Evolutionary conservation across 1,284 basidiomycete genomes (phyloP).

Genomic region (Cutaneotrichosporon dermatis): DNA sequence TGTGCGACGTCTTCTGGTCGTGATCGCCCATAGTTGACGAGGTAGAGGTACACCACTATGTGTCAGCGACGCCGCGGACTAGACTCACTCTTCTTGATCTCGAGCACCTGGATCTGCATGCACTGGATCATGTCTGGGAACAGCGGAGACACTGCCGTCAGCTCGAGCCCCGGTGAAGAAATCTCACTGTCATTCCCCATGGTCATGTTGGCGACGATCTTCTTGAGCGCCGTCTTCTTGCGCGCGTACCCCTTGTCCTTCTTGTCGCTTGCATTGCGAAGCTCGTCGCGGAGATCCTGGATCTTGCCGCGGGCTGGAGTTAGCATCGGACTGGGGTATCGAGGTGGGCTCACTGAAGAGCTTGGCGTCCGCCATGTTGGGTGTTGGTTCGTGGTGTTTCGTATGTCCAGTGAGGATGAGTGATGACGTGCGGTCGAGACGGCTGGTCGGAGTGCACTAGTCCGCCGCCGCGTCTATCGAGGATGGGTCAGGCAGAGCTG

Average conservation of each 20-base stretch:
- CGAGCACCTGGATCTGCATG: constrained; percentile 69
- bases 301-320: constrained; percentile 71
- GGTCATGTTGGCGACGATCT: constrained; percentile 94
- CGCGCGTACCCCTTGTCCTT: constrained; percentile 92
- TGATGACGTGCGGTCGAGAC: too few relatives aligned
- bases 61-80: background rate
- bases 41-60: constrained; percentile 90
- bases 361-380: constrained; percentile 49
- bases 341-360: constrained; percentile 38
- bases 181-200: constrained; percentile 92
- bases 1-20: constrained; percentile 94
- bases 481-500: too few relatives aligned
- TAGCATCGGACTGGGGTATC: background rate
- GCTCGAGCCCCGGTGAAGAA: background rate
- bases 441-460: too few relatives aligned
- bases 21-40: constrained; percentile 96
- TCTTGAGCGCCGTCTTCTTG: constrained; percentile 87
- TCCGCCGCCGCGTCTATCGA: too few relatives aligned
- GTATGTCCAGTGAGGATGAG: too few relatives aligned
- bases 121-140: constrained; percentile 98
- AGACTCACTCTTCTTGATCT: constrained; percentile 93
- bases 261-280: constrained; percentile 74
- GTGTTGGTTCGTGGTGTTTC: too few relatives aligned
- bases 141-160: constrained; percentile 79
- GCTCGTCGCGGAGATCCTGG: constrained; percentile 70